These are phyloP conservation scores for Colletotrichum brevisporum DNA, from an alignment of 2,329 filamentous ascomycete species.

Conservation along the genomic window DNA sequence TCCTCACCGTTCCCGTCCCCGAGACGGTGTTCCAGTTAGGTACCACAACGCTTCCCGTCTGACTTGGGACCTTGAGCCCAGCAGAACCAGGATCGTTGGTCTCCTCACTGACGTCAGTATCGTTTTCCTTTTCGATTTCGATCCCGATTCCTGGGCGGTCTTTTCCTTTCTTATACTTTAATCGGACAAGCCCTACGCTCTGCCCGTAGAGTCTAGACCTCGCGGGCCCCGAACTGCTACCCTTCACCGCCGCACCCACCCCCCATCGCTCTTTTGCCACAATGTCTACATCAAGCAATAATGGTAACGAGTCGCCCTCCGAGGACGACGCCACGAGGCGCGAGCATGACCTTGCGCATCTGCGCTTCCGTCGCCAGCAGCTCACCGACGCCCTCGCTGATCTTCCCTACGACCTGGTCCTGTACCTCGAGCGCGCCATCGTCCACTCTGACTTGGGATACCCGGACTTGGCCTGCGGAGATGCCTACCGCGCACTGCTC, in stretches of 20 bases:
- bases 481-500: constrained; percentile 92
- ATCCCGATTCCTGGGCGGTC: constrained; percentile 19
- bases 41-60: constrained; percentile 31
- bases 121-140: constrained; percentile 24
- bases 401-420: constrained; percentile 72
- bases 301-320: constrained; percentile 30
- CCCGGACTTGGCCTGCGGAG: constrained; percentile 89
- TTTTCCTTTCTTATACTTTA: constrained; percentile 17
- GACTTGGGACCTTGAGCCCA: constrained; percentile 35
- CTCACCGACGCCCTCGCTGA: constrained; percentile 69
- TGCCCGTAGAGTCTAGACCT: neutral
- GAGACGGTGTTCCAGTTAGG: constrained; percentile 37
- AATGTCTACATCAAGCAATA: constrained; percentile 34
- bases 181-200: constrained; percentile 10
- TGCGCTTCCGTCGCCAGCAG: constrained; percentile 68
- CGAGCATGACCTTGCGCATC: constrained; percentile 50
- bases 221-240: constrained; percentile 1
- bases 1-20: constrained; percentile 36
- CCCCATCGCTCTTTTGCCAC: constrained; percentile 15
- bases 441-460: constrained; percentile 84
- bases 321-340: constrained; percentile 21
- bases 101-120: constrained; percentile 41
- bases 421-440: constrained; percentile 78
- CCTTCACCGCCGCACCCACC: no score
- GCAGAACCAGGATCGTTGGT: constrained; percentile 37